A percentile compares a stretch with the other conserved stretches of the same genome.
phyloP scores from a whole-genome alignment of 139 green algal species.

The Edaphochlamys debaryana region DNA sequence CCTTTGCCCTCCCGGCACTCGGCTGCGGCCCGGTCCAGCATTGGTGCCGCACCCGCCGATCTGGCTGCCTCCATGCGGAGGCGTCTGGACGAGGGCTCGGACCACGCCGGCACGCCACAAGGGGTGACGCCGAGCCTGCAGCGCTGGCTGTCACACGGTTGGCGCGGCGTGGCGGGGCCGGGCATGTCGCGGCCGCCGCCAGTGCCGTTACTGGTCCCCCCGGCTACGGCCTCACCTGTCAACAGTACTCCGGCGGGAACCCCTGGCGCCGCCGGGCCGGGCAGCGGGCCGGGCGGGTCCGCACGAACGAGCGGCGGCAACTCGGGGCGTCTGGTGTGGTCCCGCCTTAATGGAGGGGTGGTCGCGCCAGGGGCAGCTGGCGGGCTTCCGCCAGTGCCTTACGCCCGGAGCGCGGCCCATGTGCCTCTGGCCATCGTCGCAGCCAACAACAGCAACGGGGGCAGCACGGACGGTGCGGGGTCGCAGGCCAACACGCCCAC shows the following conservation, averaged over 20 bases:
- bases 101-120: not conserved
- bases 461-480: not conserved
- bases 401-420: no score
- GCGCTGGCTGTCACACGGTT: conserved; percentile 25
- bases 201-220: no score
- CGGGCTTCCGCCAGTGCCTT: no score
- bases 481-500: no score
- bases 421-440: not conserved
- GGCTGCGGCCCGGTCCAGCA: no score
- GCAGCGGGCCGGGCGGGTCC: not conserved
- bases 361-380: no score
- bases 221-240: no score
- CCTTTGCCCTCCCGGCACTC: no score
- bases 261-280: not conserved
- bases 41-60: no score
- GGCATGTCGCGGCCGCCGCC: not conserved
- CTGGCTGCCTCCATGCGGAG: no score
- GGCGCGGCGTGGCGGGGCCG: not conserved
- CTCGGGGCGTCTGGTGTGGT: conserved; percentile 4
- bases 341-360: conserved; percentile 8
- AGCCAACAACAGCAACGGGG: not conserved
- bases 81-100: not conserved
- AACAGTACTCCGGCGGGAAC: no score
- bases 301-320: no score
- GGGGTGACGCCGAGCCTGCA: not conserved